Conservation (phyloP, 805 yeast species). For the Saturnispora zaruensis region DNA sequence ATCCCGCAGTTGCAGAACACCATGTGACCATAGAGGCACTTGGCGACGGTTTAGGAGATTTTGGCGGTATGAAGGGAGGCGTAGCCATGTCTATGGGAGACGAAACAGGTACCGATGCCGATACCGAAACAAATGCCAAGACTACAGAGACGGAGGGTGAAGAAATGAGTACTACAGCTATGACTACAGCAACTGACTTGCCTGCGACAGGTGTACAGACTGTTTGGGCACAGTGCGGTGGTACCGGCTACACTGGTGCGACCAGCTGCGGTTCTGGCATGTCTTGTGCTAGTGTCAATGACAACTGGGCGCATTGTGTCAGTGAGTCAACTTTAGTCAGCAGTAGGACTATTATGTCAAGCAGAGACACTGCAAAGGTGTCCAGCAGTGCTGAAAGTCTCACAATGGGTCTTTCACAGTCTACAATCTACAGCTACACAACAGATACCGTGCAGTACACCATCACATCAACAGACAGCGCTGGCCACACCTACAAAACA, state of each 20-base stretch:
- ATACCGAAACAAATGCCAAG: not conserved
- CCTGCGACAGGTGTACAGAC: not conserved
- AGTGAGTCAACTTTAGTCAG: not conserved
- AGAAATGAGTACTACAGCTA: too few species aligned
- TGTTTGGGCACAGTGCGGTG: slow-evolving; percentile 23
- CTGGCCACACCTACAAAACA: slow-evolving; percentile 5
- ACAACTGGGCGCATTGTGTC: slow-evolving; percentile 17
- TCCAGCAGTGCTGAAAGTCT: not conserved
- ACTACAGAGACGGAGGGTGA: not conserved
- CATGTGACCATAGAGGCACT: not conserved
- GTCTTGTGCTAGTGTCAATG: slow-evolving; percentile 20
- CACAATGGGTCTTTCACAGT: not conserved
- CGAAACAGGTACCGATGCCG: not conserved
- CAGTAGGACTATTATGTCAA: not conserved
- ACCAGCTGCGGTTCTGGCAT: slow-evolving; percentile 22
- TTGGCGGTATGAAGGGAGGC: not conserved
- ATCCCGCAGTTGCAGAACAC: not conserved
- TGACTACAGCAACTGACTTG: too few species aligned
- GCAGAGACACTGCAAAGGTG: not conserved
- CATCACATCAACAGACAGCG: not conserved
- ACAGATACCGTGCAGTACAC: not conserved
- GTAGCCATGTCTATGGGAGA: not conserved
- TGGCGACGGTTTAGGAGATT: not conserved
- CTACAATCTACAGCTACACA: slow-evolving; percentile 4
- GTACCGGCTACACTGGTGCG: slow-evolving; percentile 20